Conservation (phyloP, 179 eudicot species). For the Silene noctiflora region DNA sequence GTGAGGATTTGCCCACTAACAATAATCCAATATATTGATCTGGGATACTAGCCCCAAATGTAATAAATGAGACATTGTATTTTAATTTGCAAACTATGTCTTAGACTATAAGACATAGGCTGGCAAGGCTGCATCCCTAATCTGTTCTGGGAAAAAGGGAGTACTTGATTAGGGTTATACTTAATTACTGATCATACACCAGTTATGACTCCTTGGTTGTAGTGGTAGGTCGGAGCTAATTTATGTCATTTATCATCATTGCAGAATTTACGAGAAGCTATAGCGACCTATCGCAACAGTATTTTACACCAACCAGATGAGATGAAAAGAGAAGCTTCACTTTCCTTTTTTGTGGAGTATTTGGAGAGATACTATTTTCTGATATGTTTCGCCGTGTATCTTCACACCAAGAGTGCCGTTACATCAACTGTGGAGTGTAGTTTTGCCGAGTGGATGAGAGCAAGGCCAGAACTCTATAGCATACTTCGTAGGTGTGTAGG, state of each 20-base stretch:
- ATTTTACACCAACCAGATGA: conserved; percentile 88
- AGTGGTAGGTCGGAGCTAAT: conserved; percentile 15
- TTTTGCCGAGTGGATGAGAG: conserved; percentile 95
- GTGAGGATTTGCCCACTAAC: neutral
- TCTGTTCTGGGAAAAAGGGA: neutral
- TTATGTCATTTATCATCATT: conserved; percentile 24
- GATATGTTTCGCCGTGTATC: conserved; percentile 88
- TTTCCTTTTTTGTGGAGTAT: conserved; percentile 91
- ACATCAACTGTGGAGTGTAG: conserved; percentile 49
- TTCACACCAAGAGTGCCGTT: conserved; percentile 73
- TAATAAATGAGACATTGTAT: neutral
- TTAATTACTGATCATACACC: neutral
- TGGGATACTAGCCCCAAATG: neutral
- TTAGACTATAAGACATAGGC: neutral
- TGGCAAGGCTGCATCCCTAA: neutral
- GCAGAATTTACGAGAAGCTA: conserved; percentile 97
- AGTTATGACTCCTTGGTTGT: neutral
- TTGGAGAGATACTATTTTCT: conserved; percentile 95
- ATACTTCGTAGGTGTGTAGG: conserved; percentile 73
- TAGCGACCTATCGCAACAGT: conserved; percentile 82
- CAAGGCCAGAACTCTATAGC: conserved; percentile 93
- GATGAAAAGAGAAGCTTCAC: conserved; percentile 92
- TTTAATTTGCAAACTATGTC: neutral
- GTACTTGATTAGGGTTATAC: neutral
- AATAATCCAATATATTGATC: neutral